Evolutionary conservation across 2,329 filamentous ascomycete genomes (phyloP), one percentile per base, ranked within the genome.

Genomic region (Raffaelea deltoideospora): DNA sequence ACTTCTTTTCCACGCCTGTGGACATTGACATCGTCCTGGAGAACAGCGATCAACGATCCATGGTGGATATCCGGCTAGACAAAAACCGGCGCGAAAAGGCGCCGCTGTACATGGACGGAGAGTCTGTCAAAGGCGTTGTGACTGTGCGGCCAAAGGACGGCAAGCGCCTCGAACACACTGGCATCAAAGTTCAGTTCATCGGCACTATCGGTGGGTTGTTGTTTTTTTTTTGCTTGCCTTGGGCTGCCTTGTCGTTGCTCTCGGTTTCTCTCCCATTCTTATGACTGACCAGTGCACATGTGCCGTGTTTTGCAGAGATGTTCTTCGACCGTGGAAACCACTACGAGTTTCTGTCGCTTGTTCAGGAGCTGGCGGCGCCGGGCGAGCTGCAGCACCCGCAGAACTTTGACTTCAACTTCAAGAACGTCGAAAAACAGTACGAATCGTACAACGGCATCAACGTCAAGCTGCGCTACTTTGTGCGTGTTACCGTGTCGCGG

Each of bases 401-500:
- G 64, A 95, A 87, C 34, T 95, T 94, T 59, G 85, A 93, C 48
- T 98, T 98, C 74, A 93, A 95, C 66, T 98, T 98, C 75, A 96
- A 96, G 61, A 98, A 96, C 59, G 86, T 98, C 51, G 90, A 98
- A 72, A 98, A 98, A 69, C 87, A 93, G 60, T 98, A 98, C 69
- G 92, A 98, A 63, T 95, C 87, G 46, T 98, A 98, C 70, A 93
- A 94, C 57, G 90, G 90, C 54, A 98, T 98, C 74, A 98, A 98
- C 56, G 90, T 98, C 52, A 93, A 94, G 67, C 73, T 98, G 56
- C 86, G 90, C 49, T 98, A 98, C 72, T 96, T 96, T 61, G 79
- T 96, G 40, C 82, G 87, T 49, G 90, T 96, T 48, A 98, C 90
- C 26, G 90, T 98, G 33, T 93, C 86, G 35, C 76, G 90, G 52